phyloP scores from a whole-genome alignment of 2,329 filamentous ascomycete species.

The Raffaelea ambrosiae region DNA sequence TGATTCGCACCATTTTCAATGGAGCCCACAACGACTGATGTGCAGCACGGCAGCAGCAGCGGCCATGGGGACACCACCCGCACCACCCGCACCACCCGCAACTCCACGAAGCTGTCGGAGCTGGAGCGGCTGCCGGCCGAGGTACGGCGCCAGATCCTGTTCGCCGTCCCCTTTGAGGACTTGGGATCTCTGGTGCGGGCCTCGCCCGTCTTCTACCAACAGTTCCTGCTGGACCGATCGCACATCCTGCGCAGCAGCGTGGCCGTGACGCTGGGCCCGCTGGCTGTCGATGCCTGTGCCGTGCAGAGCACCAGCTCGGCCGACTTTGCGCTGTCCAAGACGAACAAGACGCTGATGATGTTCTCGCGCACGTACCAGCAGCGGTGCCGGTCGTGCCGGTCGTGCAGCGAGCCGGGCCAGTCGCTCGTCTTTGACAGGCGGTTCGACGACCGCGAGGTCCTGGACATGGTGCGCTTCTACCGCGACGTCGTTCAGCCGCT shows the following conservation, averaged over 20 bases:
- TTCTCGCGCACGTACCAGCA: background rate
- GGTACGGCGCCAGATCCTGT: constrained; percentile 16
- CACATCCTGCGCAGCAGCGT: constrained; percentile 14
- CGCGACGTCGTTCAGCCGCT: background rate
- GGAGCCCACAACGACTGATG: too few species aligned
- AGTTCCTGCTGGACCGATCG: constrained; percentile 16
- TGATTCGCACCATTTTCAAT: too few species aligned
- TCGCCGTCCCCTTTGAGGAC: constrained; percentile 9
- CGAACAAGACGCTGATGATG: background rate
- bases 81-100: too few species aligned
- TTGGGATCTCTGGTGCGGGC: constrained; percentile 16
- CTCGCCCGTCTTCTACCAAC: constrained; percentile 18
- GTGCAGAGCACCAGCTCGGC: constrained; percentile 3
- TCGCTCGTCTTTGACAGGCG: background rate
- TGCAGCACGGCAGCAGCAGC: too few species aligned
- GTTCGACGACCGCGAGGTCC: background rate
- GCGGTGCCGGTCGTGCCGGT: too few species aligned
- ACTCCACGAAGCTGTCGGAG: too few species aligned
- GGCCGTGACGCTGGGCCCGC: constrained; percentile 11
- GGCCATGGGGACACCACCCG: too few species aligned
- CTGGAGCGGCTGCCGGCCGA: constrained; percentile 15
- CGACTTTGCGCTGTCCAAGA: background rate
- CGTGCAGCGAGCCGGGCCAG: background rate
- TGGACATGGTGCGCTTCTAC: background rate
- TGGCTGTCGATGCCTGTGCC: constrained; percentile 9